Percentiles rank a stretch among this genome's conserved stretches.
Conservation (phyloP, 345 rosid species). For the Camelina hispida region DNA sequence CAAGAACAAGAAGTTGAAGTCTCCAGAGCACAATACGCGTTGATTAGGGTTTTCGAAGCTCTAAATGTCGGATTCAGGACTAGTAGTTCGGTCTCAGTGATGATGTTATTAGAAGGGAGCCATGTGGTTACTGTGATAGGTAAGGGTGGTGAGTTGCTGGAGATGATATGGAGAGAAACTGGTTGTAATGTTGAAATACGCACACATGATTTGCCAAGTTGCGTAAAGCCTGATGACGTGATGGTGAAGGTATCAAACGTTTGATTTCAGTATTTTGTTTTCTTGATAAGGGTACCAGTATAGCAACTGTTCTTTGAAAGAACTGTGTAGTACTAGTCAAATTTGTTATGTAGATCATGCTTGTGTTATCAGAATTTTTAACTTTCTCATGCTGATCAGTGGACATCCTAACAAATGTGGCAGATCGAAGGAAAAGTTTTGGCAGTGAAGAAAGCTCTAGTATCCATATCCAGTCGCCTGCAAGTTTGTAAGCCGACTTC, state of each 20-base stretch:
- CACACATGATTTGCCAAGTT: constrained; percentile 53
- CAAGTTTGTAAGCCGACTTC: constrained; percentile 55
- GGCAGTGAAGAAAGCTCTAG: constrained; percentile 68
- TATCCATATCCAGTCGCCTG: constrained; percentile 61
- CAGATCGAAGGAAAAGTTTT: constrained; percentile 72
- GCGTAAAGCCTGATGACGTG: constrained; percentile 58
- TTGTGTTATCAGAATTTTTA: not conserved
- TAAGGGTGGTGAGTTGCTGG: constrained; percentile 64
- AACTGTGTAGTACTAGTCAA: not conserved
- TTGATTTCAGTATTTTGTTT: not conserved
- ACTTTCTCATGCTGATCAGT: not conserved
- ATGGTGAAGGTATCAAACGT: constrained; percentile 56
- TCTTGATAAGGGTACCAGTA: not conserved
- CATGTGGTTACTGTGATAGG: constrained; percentile 66
- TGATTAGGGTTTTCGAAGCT: constrained; percentile 76
- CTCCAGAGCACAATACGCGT: constrained; percentile 73
- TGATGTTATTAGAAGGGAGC: constrained; percentile 60
- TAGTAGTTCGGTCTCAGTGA: constrained; percentile 58
- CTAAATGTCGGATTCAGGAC: constrained; percentile 22
- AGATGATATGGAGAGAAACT: constrained; percentile 59
- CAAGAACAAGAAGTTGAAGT: constrained; percentile 47
- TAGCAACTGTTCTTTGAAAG: not conserved
- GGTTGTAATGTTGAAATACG: constrained; percentile 58
- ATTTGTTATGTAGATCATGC: not conserved
- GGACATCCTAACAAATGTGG: constrained; percentile 14